These are phyloP conservation scores for Rhododendron vialii DNA, from an alignment of 148 eudicot genomes.

Conservation along the genomic window DNA sequence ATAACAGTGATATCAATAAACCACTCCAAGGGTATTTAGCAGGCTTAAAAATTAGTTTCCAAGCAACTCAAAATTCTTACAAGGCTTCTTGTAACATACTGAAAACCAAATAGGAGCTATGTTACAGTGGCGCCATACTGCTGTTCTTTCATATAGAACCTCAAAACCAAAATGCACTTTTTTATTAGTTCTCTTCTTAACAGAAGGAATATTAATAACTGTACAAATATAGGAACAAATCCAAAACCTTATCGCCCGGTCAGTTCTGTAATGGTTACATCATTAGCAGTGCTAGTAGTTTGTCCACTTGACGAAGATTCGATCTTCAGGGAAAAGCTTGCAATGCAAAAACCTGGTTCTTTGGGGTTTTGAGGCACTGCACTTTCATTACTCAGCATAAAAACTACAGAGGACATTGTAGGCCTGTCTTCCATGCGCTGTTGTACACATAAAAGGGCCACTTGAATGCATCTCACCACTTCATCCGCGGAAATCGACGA, in stretches of 20 bases:
- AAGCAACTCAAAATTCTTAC: not conserved
- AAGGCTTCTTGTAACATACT: not conserved
- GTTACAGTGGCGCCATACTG: not conserved
- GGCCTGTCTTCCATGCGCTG: constrained; percentile 16
- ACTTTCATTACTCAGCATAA: constrained; percentile 18
- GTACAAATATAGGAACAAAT: not conserved
- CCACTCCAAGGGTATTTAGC: not conserved
- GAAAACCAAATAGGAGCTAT: not conserved
- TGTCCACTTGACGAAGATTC: constrained; percentile 15
- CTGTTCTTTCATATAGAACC: not conserved
- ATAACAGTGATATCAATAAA: not conserved
- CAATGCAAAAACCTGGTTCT: constrained; percentile 17
- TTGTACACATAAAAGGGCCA: constrained; percentile 26
- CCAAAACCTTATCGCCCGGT: constrained; percentile 4
- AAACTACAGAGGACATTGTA: constrained; percentile 17
- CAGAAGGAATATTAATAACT: not conserved
- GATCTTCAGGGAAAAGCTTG: constrained; percentile 9
- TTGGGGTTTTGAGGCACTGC: constrained; percentile 3
- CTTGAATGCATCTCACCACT: constrained; percentile 20
- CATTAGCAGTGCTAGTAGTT: constrained; percentile 13
- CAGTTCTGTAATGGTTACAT: constrained; percentile 18
- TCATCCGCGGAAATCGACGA: not conserved
- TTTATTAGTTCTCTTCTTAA: no score
- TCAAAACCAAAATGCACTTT: not conserved
- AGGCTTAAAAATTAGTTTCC: not conserved